Evolutionary conservation across 176 grass and related monocot species (phyloP).

Genomic region (Puccinellia tenuiflora): DNA sequence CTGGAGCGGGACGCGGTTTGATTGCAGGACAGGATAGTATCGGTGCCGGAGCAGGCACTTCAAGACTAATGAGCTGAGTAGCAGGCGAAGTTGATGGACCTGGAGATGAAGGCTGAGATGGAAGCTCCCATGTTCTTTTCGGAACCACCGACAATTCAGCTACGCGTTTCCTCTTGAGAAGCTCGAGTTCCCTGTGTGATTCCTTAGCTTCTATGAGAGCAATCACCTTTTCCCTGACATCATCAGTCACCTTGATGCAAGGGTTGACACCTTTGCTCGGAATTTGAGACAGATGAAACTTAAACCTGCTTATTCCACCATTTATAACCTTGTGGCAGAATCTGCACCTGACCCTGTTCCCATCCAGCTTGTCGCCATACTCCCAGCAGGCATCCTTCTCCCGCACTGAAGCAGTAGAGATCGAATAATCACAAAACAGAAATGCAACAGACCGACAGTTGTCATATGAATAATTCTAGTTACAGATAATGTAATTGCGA

Average conservation of each 20-base stretch:
- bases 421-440: neutral
- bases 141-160: conserved; percentile 28
- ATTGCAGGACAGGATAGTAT: conserved; percentile 7
- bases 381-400: conserved; percentile 96
- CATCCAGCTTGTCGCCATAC: conserved; percentile 92
- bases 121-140: conserved; percentile 13
- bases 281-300: conserved; percentile 85
- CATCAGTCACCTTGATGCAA: conserved; percentile 67
- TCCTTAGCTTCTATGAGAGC: conserved; percentile 82
- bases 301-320: conserved; percentile 90
- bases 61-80: conserved; percentile 18
- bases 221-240: conserved; percentile 67
- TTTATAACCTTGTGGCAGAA: conserved; percentile 87
- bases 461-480: neutral
- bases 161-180: conserved; percentile 54
- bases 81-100: conserved; percentile 17
- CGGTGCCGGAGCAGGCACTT: neutral
- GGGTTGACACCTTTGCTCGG: conserved; percentile 86
- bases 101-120: conserved; percentile 35
- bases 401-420: conserved; percentile 37
- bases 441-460: neutral
- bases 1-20: neutral
- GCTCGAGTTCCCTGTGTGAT: conserved; percentile 58
- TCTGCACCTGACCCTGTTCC: conserved; percentile 91
- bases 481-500: neutral